phyloP scores from a whole-genome alignment of 768 basidiomycete species.

The Coprinellus micaceus region DNA sequence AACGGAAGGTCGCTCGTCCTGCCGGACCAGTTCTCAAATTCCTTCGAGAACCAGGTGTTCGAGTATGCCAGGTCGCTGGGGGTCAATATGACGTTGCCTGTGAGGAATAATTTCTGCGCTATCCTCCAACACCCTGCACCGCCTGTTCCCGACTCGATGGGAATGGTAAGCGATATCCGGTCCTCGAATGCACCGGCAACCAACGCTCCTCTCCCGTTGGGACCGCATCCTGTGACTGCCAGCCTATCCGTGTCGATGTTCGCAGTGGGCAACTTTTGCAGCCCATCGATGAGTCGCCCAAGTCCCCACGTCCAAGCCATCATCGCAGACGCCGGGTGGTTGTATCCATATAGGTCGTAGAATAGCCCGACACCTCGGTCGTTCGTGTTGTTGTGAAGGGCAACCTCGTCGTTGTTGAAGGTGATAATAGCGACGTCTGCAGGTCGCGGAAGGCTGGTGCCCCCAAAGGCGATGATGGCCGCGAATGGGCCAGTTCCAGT shows the following conservation, averaged over 20 bases:
- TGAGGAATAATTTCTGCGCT: slow-evolving; percentile 41
- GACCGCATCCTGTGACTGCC: slow-evolving; percentile 57
- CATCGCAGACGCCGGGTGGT: slow-evolving; percentile 48
- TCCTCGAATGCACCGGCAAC: slow-evolving; percentile 57
- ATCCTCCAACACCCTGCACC: slow-evolving; percentile 60
- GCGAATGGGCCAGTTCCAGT: slow-evolving; percentile 43
- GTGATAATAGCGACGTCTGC: slow-evolving; percentile 42
- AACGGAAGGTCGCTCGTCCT: slow-evolving; percentile 43
- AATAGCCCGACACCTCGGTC: slow-evolving; percentile 56
- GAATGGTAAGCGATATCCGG: slow-evolving; percentile 56
- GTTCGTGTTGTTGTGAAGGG: slow-evolving; percentile 37
- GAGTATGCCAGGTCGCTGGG: slow-evolving; percentile 54
- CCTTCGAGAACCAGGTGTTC: slow-evolving; percentile 57
- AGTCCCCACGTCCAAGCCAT: slow-evolving; percentile 64
- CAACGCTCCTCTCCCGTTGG: slow-evolving; percentile 58
- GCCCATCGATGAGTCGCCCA: slow-evolving; percentile 54
- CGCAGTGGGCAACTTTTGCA: slow-evolving; percentile 43
- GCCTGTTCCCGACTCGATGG: slow-evolving; percentile 60
- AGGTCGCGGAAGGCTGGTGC: slow-evolving; percentile 36
- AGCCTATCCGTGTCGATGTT: slow-evolving; percentile 46
- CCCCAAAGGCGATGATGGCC: slow-evolving; percentile 49
- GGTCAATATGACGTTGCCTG: slow-evolving; percentile 44
- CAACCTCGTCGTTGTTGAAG: slow-evolving; percentile 54
- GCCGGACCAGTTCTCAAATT: slow-evolving; percentile 44
- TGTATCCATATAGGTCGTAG: slow-evolving; percentile 50